Base-by-base conservation (phyloP, 2,329 filamentous ascomycete genomes). In the Penicillium capsulatum region DNA sequence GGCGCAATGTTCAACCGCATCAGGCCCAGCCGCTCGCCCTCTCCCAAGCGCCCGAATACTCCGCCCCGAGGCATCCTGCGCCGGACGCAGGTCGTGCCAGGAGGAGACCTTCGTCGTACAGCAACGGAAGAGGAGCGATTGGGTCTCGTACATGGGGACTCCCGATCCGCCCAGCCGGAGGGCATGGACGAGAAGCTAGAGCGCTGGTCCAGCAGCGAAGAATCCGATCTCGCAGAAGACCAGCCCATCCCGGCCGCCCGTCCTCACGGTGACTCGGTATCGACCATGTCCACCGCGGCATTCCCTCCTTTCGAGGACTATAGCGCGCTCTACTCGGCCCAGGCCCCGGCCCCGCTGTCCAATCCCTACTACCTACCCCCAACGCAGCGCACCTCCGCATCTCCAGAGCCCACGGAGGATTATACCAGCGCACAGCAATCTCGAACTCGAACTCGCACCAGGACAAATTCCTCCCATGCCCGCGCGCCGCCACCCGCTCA, bases 51-150 rank as follows among this genome's bases (percentile, higher is more conserved):
- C 17, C 31, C 35, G 27, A 40, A 41, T 9, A 58, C 48, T 19
- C 60, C 57, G 50, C 59, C 61, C 58, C 63, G 53, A 60, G 45
- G 63, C 59, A 50, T 63, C 50, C 39, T 66, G 61, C 42, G 73
- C 66, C 27, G 71, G 66, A 54, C 69, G 61, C 39, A 68, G 13
- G 30, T 33, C 14, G 15, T 38, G 9, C 17, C 38, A 4, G 46
- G 33, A 31, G 41, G 35, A 4, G 47, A 49, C 20, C 20, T 41
- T 19, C 48, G 31, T 20, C 77, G 75, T 50, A 72, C 71, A 31
- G 78, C 78, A 2, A 90, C 85, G 0, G 89, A 94, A 60, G 89
- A 95, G 66, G 89, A 94, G 65, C 73, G 79, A 13, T 65, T 91
- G 5, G 89, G 88, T 0, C 75, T 95, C 3, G 88, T 94, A n/a